These are phyloP conservation scores for Paramecium biaurelia DNA, from an alignment of 73 alveolate genomes.

Conservation along the genomic window DNA sequence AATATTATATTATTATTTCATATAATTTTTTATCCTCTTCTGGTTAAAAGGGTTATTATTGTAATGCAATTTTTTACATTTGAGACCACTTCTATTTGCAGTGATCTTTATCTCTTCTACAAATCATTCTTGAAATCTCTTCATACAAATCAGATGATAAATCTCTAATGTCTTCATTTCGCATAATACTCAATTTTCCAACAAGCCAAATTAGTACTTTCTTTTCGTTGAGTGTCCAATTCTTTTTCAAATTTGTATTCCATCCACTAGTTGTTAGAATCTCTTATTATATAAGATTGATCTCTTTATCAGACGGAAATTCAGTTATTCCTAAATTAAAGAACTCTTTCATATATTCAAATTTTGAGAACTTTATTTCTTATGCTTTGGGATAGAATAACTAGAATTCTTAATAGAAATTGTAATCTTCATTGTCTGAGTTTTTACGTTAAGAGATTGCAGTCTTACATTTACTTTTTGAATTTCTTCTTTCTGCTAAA, in stretches of 20 bases:
- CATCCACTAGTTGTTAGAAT: conserved; percentile 34
- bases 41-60: neutral
- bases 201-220: conserved; percentile 19
- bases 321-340: conserved; percentile 25
- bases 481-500: conserved; percentile 10
- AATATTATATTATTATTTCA: neutral
- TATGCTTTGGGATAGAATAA: neutral
- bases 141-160: neutral
- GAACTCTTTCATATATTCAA: conserved; percentile 37
- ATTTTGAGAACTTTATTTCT: neutral
- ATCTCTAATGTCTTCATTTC: conserved; percentile 7
- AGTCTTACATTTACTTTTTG: neutral
- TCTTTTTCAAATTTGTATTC: neutral
- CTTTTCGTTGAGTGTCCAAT: conserved; percentile 40
- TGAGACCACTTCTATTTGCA: conserved; percentile 30
- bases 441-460: neutral
- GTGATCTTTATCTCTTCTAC: conserved; percentile 25
- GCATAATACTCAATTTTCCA: neutral
- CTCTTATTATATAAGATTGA: neutral
- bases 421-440: neutral
- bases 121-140: conserved; percentile 30
- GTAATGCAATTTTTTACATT: conserved; percentile 21
- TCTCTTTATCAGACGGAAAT: conserved; percentile 28
- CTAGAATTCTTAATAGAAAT: neutral
- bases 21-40: conserved; percentile 27